Evolutionary conservation across 1,139 yeast species (phyloP).

Genomic region (Saccharomycopsis hybrid): DNA sequence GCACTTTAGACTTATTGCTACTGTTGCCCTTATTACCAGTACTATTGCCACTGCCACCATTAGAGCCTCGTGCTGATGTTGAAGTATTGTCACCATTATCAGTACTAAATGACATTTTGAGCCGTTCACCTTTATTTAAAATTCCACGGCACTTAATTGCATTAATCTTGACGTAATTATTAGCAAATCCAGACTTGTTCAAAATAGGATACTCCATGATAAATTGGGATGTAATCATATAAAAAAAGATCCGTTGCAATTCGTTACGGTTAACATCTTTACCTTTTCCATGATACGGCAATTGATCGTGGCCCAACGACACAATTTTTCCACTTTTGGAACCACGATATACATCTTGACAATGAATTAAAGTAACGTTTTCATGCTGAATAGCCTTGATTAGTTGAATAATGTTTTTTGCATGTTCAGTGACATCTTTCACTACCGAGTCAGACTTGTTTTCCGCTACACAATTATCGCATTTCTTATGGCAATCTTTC

Average conservation of each 20-base stretch:
- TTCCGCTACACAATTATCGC: conserved; percentile 77
- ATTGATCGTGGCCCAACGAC: conserved; percentile 53
- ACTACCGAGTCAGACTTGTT: conserved; percentile 40
- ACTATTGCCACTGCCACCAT: not conserved
- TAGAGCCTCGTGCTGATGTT: too few species aligned
- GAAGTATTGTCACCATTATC: not conserved
- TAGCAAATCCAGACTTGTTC: conserved; percentile 73
- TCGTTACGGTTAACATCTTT: conserved; percentile 55
- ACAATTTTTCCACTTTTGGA: conserved; percentile 56
- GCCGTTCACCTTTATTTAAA: conserved; percentile 37
- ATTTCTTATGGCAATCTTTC: conserved; percentile 56
- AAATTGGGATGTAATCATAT: conserved; percentile 61
- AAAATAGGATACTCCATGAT: conserved; percentile 66
- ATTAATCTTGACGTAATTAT: conserved; percentile 56
- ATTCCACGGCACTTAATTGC: conserved; percentile 36
- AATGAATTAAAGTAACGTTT: conserved; percentile 69
- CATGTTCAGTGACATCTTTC: conserved; percentile 64
- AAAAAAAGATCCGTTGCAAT: conserved; percentile 76
- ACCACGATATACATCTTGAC: conserved; percentile 82
- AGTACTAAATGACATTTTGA: conserved; percentile 41
- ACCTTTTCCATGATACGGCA: conserved; percentile 67
- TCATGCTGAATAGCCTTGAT: conserved; percentile 51
- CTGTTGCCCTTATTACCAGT: conserved; percentile 19
- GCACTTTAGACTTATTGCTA: not conserved
- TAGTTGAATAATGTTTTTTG: conserved; percentile 52